A percentile compares a stretch with the other conserved stretches of the same genome.
Evolutionary conservation across 805 yeast species (phyloP).

Genomic region (Candida oleophila): DNA sequence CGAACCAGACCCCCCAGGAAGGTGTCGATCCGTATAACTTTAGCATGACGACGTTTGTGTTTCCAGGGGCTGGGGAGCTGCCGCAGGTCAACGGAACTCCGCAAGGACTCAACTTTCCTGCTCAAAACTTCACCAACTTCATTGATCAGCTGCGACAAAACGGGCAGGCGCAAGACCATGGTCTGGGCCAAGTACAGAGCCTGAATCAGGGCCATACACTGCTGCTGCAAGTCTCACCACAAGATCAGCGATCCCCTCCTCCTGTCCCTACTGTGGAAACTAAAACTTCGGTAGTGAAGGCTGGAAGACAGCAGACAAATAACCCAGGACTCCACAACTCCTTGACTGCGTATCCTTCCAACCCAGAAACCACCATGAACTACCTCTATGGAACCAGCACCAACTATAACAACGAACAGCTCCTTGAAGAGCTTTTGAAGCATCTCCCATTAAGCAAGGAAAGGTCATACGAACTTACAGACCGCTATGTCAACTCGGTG

Average conservation of each 20-base stretch:
- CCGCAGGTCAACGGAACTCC: neutral
- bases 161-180: neutral
- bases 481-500: constrained; percentile 50
- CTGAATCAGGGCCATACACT: neutral
- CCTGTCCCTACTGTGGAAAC: neutral
- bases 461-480: constrained; percentile 46
- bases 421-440: constrained; percentile 36
- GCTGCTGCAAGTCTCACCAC: constrained; percentile 5
- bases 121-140: constrained; percentile 4
- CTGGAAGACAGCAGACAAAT: constrained; percentile 10
- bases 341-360: constrained; percentile 29
- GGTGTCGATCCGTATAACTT: constrained; percentile 12
- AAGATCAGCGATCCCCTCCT: neutral
- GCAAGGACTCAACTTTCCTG: neutral
- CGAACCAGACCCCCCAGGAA: constrained; percentile 8
- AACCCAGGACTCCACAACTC: constrained; percentile 25
- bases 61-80: constrained; percentile 17
- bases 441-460: constrained; percentile 45
- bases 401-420: constrained; percentile 32
- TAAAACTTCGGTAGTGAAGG: constrained; percentile 1
- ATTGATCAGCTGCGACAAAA: neutral
- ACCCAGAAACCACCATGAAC: constrained; percentile 32
- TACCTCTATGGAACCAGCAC: constrained; percentile 40
- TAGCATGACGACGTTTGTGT: constrained; percentile 34
- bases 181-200: neutral